Conservation (phyloP, 331 rosid species). For the Arachis monticola region DNA sequence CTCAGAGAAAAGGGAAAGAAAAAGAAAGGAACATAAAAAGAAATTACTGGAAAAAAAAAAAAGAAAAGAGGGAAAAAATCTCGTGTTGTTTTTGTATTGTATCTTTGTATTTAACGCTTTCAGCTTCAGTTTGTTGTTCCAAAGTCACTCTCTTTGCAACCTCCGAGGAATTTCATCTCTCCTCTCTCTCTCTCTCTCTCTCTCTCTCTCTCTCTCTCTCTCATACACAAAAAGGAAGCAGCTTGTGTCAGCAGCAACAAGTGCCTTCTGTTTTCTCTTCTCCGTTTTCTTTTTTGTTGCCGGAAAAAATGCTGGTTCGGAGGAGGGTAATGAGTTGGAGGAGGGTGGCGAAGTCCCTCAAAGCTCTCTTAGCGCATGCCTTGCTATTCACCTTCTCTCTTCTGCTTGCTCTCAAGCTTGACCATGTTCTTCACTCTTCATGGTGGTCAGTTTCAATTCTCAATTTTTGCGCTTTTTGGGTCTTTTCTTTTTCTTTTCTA, state of each 20-base stretch:
- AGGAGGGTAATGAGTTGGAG: constrained; percentile 85
- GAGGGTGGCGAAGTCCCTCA: constrained; percentile 69
- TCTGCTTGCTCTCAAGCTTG: constrained; percentile 72
- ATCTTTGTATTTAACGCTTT: background rate
- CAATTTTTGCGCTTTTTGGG: background rate
- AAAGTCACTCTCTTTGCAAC: constrained; percentile 40
- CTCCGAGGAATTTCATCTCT: constrained; percentile 46
- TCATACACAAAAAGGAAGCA: background rate
- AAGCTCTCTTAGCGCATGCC: constrained; percentile 69
- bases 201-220: constrained; percentile 12
- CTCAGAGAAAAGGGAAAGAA: background rate
- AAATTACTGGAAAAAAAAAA: no score
- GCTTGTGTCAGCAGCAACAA: constrained; percentile 2
- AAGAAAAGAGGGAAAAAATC: no score
- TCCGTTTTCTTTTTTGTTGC: background rate
- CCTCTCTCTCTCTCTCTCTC: no score
- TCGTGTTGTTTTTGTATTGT: no score
- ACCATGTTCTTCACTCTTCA: constrained; percentile 46
- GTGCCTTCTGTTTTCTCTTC: constrained; percentile 9
- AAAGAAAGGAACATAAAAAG: background rate
- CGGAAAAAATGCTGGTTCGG: constrained; percentile 55
- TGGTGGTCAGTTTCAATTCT: constrained; percentile 75
- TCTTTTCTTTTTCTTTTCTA: background rate
- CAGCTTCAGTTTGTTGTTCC: constrained; percentile 23
- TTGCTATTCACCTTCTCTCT: constrained; percentile 76